Evolutionary conservation across 768 basidiomycete species (phyloP).

Genomic region (Filobasidium wieringae): DNA sequence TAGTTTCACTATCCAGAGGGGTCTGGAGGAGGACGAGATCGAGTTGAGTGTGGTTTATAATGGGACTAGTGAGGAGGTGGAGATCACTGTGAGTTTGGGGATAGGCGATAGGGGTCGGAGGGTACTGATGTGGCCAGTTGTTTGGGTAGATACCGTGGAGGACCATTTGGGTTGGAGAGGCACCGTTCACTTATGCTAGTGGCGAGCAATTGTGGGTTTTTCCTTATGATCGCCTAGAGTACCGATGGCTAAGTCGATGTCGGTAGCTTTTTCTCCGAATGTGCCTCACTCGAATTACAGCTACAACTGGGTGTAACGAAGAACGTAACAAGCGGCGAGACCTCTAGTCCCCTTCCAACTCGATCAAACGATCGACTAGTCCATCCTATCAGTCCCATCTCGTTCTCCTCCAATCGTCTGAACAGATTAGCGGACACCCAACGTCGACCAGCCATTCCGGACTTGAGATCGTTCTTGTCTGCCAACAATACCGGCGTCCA

Average conservation of each 20-base stretch:
- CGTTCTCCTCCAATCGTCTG: too few relatives aligned
- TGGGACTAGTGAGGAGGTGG: not conserved
- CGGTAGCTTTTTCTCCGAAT: too few relatives aligned
- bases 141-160: slow-evolving; percentile 12
- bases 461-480: not conserved
- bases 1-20: slow-evolving; percentile 9
- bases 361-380: too few relatives aligned
- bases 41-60: not conserved
- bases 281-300: too few relatives aligned
- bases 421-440: not conserved
- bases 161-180: not conserved
- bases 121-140: not conserved
- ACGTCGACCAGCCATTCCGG: not conserved
- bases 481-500: not conserved
- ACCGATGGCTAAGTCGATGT: too few relatives aligned
- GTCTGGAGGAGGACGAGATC: slow-evolving; percentile 11
- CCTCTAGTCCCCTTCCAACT: too few relatives aligned
- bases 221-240: too few relatives aligned
- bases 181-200: slow-evolving; percentile 3
- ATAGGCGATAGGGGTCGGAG: not conserved
- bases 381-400: too few relatives aligned
- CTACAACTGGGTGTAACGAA: too few relatives aligned
- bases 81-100: not conserved
- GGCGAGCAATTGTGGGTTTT: slow-evolving; percentile 16
- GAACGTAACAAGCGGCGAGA: too few relatives aligned